These are phyloP conservation scores for Mycena sanguinolenta DNA, from an alignment of 768 basidiomycete genomes.

Conservation along the genomic window DNA sequence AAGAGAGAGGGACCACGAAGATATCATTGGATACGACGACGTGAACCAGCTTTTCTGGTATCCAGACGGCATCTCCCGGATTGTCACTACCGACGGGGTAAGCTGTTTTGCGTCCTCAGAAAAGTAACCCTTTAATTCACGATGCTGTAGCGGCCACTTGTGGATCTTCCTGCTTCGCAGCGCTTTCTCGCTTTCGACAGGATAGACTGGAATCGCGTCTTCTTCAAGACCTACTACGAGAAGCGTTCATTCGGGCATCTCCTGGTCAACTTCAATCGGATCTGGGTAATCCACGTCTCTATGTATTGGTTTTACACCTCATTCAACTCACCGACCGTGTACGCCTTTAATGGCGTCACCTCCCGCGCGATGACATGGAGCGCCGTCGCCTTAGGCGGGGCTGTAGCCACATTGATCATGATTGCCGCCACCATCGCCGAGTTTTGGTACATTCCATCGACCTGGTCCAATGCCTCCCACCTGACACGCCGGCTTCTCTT, in stretches of 20 bases:
- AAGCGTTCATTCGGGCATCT: constrained; percentile 97
- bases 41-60: constrained; percentile 99
- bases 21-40: constrained; percentile 98
- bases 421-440: constrained; percentile 93
- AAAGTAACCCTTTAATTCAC: background rate
- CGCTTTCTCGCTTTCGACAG: constrained; percentile 98
- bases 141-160: constrained; percentile 78
- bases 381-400: constrained; percentile 93
- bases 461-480: constrained; percentile 99
- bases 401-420: constrained; percentile 97
- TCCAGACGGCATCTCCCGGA: constrained; percentile 96
- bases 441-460: constrained; percentile 97
- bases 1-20: constrained; percentile 92
- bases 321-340: constrained; percentile 92
- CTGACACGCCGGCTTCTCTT: constrained; percentile 92
- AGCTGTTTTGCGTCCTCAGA: constrained; percentile 29
- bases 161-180: constrained; percentile 91
- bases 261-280: constrained; percentile 99
- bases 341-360: constrained; percentile 69
- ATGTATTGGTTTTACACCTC: constrained; percentile 97
- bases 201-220: constrained; percentile 95
- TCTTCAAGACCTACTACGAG: constrained; percentile 99
- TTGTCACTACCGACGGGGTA: constrained; percentile 91
- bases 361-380: constrained; percentile 91
- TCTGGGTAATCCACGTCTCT: constrained; percentile 98